phyloP scores from a whole-genome alignment of 352 stramenopile species.

The Bremia lactucae region DNA sequence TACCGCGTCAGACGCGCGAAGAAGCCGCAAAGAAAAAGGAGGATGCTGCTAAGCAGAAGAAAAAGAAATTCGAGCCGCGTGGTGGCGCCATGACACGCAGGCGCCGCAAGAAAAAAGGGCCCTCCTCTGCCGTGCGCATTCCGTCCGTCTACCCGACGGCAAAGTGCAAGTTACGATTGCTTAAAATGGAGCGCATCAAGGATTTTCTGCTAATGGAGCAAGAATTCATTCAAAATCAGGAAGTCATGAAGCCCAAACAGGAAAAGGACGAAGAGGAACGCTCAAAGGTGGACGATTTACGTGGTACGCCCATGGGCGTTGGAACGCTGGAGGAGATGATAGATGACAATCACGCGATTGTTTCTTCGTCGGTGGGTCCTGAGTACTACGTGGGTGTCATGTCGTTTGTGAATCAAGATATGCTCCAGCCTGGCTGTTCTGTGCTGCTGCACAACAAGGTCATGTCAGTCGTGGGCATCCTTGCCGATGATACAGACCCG shows the following conservation, averaged over 20 bases:
- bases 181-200: conserved; percentile 99
- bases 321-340: conserved; percentile 99
- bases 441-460: conserved; percentile 99
- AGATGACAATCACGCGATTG: conserved; percentile 99
- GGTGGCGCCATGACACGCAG: conserved; percentile 78
- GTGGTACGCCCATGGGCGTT: conserved; percentile 95
- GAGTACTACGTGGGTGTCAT: conserved; percentile 99
- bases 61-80: conserved; percentile 90
- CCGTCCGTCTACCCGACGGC: conserved; percentile 91
- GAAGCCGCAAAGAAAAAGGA: conserved; percentile 87
- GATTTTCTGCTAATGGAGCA: conserved; percentile 99
- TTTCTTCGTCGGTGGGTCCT: conserved; percentile 94
- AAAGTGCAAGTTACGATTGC: conserved; percentile 98
- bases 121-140: conserved; percentile 81
- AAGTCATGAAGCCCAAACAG: conserved; percentile 99
- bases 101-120: conserved; percentile 89
- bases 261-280: conserved; percentile 98
- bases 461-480: conserved; percentile 98
- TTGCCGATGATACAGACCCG: conserved; percentile 97
- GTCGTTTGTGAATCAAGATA: conserved; percentile 99
- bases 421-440: conserved; percentile 96
- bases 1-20: conserved; percentile 69
- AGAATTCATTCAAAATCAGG: conserved; percentile 99
- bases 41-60: conserved; percentile 85
- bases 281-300: conserved; percentile 98